A percentile compares a stretch with the other conserved stretches of the same genome.
Conservation (phyloP, 495 filamentous ascomycete genomes). For the Penicillium argentinense region DNA sequence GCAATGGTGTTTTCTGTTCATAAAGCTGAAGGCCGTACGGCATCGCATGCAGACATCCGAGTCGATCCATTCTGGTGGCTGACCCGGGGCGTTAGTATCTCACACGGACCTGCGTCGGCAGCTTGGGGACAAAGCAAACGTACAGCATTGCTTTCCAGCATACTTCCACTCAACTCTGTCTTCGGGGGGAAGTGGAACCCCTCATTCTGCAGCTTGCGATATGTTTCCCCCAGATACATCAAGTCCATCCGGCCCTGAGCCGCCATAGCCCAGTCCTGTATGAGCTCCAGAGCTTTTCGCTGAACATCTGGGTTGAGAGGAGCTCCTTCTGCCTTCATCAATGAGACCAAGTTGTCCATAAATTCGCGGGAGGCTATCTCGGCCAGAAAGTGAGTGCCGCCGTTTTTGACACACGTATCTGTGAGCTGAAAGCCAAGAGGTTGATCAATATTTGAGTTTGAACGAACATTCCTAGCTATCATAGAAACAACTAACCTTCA, state of each 20-base stretch:
- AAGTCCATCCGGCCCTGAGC: conserved; percentile 83
- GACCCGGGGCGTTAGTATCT: conserved; percentile 13
- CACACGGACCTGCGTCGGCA: neutral
- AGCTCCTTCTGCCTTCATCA: conserved; percentile 76
- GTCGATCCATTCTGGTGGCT: conserved; percentile 98
- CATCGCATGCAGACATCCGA: conserved; percentile 99
- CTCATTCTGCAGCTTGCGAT: conserved; percentile 75
- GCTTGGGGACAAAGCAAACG: conserved; percentile 24
- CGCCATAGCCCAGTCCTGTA: conserved; percentile 90
- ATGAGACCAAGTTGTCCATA: conserved; percentile 92
- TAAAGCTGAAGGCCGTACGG: conserved; percentile 91
- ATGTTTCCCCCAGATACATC: conserved; percentile 83
- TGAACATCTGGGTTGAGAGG: conserved; percentile 83
- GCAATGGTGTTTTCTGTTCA: conserved; percentile 97
- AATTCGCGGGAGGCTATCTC: conserved; percentile 97
- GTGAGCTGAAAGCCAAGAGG: conserved; percentile 59
- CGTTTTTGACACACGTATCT: conserved; percentile 98
- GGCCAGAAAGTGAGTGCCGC: conserved; percentile 89
- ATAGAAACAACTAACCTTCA: conserved; percentile 64
- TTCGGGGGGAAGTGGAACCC: conserved; percentile 88
- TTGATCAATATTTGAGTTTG: conserved; percentile 8
- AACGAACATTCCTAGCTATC: neutral
- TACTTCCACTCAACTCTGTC: conserved; percentile 82
- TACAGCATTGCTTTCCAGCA: conserved; percentile 96
- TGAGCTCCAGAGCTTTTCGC: conserved; percentile 84